Conservation (phyloP, 2,329 filamentous ascomycete genomes). For the Phymatotrichopsis omnivora region DNA sequence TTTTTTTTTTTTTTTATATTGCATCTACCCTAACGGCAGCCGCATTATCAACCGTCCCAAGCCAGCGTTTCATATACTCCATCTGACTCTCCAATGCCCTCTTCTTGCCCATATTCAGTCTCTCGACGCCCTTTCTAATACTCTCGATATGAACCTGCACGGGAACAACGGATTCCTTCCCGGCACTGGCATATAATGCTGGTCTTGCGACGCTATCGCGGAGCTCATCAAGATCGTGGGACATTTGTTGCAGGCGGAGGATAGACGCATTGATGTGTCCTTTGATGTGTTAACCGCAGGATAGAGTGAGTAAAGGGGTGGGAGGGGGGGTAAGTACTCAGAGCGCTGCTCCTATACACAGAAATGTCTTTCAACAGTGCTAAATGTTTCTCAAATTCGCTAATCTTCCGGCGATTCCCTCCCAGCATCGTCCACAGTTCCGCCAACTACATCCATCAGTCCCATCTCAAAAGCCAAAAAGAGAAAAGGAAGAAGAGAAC, state of each 20-base stretch:
- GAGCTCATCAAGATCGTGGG: constrained; percentile 59
- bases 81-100: constrained; percentile 24
- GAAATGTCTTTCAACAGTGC: constrained; percentile 55
- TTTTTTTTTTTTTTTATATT: constrained; percentile 6
- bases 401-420: constrained; percentile 51
- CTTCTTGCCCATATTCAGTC: constrained; percentile 54
- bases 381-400: constrained; percentile 54
- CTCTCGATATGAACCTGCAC: constrained; percentile 65
- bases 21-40: no score
- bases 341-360: constrained; percentile 53
- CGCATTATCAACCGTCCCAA: background rate
- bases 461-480: background rate
- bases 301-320: no score
- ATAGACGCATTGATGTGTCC: constrained; percentile 59
- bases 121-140: constrained; percentile 61
- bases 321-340: no score
- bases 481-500: background rate
- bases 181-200: constrained; percentile 6
- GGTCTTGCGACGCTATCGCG: constrained; percentile 60
- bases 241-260: constrained; percentile 63
- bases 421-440: constrained; percentile 63
- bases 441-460: constrained; percentile 5
- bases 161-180: constrained; percentile 50
- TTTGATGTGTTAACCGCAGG: no score
- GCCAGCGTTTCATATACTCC: constrained; percentile 17